A percentile compares a stretch with the other conserved stretches of the same genome.
phyloP scores from a whole-genome alignment of 768 basidiomycete species.

The Lactarius evosmus region DNA sequence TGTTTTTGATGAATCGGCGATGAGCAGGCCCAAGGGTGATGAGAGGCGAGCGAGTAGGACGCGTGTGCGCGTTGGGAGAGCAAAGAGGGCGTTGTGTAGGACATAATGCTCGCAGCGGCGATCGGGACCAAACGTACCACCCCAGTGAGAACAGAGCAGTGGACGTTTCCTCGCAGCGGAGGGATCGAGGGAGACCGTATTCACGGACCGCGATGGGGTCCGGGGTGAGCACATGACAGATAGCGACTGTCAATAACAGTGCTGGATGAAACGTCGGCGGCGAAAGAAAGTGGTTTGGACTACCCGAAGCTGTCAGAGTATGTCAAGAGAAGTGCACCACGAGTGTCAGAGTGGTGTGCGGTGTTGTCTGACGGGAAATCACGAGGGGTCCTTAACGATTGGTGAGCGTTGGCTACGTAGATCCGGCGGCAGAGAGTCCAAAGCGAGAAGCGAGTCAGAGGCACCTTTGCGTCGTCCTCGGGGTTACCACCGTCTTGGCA shows the following conservation, averaged over 20 bases:
- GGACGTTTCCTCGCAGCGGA: conserved; percentile 1
- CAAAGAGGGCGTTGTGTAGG: neutral
- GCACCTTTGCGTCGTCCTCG: conserved; percentile 15
- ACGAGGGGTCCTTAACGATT: conserved; percentile 20
- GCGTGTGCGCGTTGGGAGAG: neutral
- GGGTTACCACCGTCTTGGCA: conserved; percentile 25
- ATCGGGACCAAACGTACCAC: conserved; percentile 12
- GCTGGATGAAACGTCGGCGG: conserved; percentile 24
- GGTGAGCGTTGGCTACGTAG: conserved; percentile 23
- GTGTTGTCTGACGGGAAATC: conserved; percentile 19
- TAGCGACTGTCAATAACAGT: conserved; percentile 22
- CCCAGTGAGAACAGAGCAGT: neutral
- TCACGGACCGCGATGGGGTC: conserved; percentile 10
- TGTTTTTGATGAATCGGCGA: conserved; percentile 21
- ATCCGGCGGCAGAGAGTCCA: conserved; percentile 19
- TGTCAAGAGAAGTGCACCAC: conserved; percentile 16
- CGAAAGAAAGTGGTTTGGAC: conserved; percentile 22
- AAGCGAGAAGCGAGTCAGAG: neutral
- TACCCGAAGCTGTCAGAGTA: conserved; percentile 22
- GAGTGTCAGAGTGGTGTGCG: conserved; percentile 21
- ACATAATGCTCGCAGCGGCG: neutral
- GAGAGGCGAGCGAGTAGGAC: neutral
- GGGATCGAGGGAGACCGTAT: conserved; percentile 16
- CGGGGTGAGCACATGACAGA: conserved; percentile 17
- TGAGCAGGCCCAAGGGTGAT: conserved; percentile 8